Conservation (phyloP, 2,329 filamentous ascomycete species). For the Neocucurbitaria cava region DNA sequence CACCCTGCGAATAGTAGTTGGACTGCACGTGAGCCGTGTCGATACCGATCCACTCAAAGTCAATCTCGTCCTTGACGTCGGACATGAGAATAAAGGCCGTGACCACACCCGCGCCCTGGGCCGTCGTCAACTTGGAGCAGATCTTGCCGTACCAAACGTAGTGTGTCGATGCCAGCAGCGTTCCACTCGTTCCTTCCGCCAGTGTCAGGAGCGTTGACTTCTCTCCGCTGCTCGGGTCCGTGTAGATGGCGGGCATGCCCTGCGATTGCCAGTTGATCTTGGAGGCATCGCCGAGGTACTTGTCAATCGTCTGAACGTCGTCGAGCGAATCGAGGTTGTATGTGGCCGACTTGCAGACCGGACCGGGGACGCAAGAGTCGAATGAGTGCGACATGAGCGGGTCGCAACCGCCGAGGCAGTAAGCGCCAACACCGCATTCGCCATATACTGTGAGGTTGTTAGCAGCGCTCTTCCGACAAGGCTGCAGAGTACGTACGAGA, state of each 20-base stretch:
- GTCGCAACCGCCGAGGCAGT: slow-evolving; percentile 95
- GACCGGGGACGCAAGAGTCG: slow-evolving; percentile 83
- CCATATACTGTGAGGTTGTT: slow-evolving; percentile 73
- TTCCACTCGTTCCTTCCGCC: slow-evolving; percentile 83
- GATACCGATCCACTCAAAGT: slow-evolving; percentile 91
- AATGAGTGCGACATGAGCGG: slow-evolving; percentile 82
- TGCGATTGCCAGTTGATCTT: slow-evolving; percentile 88
- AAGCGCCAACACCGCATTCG: slow-evolving; percentile 90
- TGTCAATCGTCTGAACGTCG: slow-evolving; percentile 71
- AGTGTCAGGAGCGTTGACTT: slow-evolving; percentile 79
- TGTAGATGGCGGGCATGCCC: slow-evolving; percentile 73
- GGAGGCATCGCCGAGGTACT: slow-evolving; percentile 85
- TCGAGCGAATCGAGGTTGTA: slow-evolving; percentile 78
- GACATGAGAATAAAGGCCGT: slow-evolving; percentile 95
- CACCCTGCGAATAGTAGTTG: slow-evolving; percentile 97
- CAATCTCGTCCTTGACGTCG: slow-evolving; percentile 97
- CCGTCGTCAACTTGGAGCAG: slow-evolving; percentile 83
- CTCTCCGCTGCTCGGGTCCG: slow-evolving; percentile 54
- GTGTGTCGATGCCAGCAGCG: slow-evolving; percentile 80
- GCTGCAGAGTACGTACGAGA: slow-evolving; percentile 40
- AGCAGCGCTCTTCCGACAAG: slow-evolving; percentile 17
- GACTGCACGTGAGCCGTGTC: slow-evolving; percentile 82
- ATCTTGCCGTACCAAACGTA: slow-evolving; percentile 99
- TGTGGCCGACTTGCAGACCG: slow-evolving; percentile 77
- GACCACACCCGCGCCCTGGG: slow-evolving; percentile 86